Evolutionary conservation across 495 filamentous ascomycete genomes (phyloP).

Genomic region (Hypoxylon trugodes): DNA sequence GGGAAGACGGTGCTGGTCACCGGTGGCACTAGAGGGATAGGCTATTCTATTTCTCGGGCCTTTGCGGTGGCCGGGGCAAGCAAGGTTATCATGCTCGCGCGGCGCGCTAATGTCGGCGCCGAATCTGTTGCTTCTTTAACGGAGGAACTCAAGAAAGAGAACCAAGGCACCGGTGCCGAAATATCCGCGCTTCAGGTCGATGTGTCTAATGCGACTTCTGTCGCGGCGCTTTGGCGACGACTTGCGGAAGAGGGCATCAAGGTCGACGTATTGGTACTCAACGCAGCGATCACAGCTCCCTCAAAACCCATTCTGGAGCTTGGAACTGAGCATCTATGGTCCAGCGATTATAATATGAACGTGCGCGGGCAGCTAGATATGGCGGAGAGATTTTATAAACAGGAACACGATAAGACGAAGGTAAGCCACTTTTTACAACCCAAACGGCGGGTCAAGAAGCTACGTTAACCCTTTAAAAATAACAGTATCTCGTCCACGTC

Average conservation of each 20-base stretch:
- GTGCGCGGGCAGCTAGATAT: conserved; percentile 47
- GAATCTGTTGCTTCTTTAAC: conserved; percentile 17
- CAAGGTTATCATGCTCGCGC: conserved; percentile 42
- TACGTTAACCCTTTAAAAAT: background rate
- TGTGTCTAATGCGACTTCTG: conserved; percentile 24
- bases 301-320: conserved; percentile 38
- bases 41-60: conserved; percentile 43
- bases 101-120: conserved; percentile 27
- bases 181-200: conserved; percentile 42
- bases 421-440: too few relatives aligned
- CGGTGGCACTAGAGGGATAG: conserved; percentile 50
- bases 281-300: conserved; percentile 37
- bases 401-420: conserved; percentile 23
- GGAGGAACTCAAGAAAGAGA: conserved; percentile 1
- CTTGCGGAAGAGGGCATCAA: conserved; percentile 40
- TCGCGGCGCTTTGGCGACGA: conserved; percentile 46
- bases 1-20: conserved; percentile 60
- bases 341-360: conserved; percentile 41
- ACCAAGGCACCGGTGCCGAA: background rate
- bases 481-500: conserved; percentile 49
- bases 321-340: conserved; percentile 43
- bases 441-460: background rate
- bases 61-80: conserved; percentile 45
- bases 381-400: conserved; percentile 47
- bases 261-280: conserved; percentile 54